A percentile compares a stretch with the other conserved stretches of the same genome.
Evolutionary conservation across 1,284 basidiomycete genomes (phyloP).

Genomic region (Xerocomus amazonicus): DNA sequence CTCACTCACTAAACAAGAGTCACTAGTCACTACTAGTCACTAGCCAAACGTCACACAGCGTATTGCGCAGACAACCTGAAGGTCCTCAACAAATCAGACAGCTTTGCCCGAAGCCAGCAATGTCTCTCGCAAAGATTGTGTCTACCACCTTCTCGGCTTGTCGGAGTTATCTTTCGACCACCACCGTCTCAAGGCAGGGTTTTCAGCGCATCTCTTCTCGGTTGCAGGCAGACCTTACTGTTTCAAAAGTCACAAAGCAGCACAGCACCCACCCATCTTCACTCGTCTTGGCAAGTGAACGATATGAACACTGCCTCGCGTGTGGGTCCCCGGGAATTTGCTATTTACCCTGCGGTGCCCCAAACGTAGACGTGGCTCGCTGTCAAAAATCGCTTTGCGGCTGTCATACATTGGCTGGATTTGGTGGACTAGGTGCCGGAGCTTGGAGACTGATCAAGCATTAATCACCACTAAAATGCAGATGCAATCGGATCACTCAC

Average conservation of each 20-base stretch:
- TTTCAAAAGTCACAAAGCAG: constrained; percentile 51
- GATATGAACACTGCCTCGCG: constrained; percentile 34
- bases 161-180: constrained; percentile 31
- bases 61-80: constrained; percentile 10
- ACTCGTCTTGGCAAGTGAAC: constrained; percentile 44
- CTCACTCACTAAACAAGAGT: constrained; percentile 19
- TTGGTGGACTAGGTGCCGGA: constrained; percentile 47
- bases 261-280: constrained; percentile 42
- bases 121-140: constrained; percentile 40
- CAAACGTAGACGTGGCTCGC: constrained; percentile 43
- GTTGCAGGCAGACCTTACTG: constrained; percentile 41
- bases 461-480: constrained; percentile 13
- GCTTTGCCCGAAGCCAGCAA: constrained; percentile 40
- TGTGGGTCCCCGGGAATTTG: constrained; percentile 21
- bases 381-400: constrained; percentile 37
- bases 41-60: too few species aligned
- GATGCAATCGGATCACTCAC: constrained; percentile 31
- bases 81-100: constrained; percentile 37
- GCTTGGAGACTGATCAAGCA: constrained; percentile 31
- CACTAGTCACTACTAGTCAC: not conserved
- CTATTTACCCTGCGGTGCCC: constrained; percentile 35
- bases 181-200: constrained; percentile 32
- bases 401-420: constrained; percentile 44
- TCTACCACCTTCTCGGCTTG: constrained; percentile 40
- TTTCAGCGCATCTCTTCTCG: constrained; percentile 24